A percentile compares a stretch with the other conserved stretches of the same genome.
Evolutionary conservation across 371 early-diverging fungal species (phyloP).

Genomic region (Mucor velutinosus): DNA sequence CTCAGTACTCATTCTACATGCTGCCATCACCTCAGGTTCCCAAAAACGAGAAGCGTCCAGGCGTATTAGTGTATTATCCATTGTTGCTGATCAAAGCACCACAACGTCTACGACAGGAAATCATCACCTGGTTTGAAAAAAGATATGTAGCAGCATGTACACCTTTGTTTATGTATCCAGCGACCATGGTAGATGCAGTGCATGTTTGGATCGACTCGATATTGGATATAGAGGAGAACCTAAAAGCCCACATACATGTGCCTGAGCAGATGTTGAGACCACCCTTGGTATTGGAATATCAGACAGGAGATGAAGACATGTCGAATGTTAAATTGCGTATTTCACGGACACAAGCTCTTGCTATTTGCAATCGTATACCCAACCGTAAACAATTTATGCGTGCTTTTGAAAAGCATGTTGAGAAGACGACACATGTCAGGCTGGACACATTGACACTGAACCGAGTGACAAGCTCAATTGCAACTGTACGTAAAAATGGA

Average conservation of each 20-base stretch:
- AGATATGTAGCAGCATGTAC: neutral
- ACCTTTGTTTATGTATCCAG: neutral
- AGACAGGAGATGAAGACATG: neutral
- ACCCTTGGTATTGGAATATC: neutral
- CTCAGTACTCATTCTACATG: neutral
- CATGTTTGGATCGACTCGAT: neutral
- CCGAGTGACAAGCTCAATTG: neutral
- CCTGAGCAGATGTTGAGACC: neutral
- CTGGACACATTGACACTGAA: neutral
- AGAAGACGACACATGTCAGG: neutral
- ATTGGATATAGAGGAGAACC: neutral
- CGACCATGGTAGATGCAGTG: neutral
- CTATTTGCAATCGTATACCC: neutral
- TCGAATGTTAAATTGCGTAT: neutral
- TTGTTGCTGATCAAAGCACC: neutral
- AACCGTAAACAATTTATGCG: neutral
- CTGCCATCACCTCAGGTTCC: neutral
- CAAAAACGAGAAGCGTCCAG: neutral
- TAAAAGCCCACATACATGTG: neutral
- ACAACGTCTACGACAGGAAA: neutral
- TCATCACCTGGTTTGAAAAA: neutral
- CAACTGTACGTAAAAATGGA: slow-evolving; percentile 1
- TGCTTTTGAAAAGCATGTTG: neutral
- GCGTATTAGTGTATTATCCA: neutral
- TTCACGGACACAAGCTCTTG: neutral